phyloP scores from a whole-genome alignment of 2,329 filamentous ascomycete species.

The Pseudogymnoascus sp. region DNA sequence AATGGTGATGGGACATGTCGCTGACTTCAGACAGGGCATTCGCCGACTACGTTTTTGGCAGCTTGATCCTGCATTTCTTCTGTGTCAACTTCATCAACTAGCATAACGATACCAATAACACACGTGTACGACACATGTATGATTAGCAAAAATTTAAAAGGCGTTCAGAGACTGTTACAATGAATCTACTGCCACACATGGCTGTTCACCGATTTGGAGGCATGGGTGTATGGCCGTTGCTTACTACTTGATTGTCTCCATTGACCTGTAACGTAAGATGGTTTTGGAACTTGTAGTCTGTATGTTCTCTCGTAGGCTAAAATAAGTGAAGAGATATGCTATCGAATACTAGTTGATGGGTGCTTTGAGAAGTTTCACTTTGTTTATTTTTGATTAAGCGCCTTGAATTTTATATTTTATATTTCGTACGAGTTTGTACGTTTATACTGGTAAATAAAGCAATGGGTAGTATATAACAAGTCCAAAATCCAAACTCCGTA shows the following conservation, averaged over 20 bases:
- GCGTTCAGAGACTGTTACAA: slow-evolving; percentile 13
- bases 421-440: neutral
- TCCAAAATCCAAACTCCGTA: neutral
- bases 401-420: neutral
- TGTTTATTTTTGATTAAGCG: neutral
- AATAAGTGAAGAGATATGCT: neutral
- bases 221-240: too few relatives aligned
- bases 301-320: neutral
- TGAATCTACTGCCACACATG: neutral
- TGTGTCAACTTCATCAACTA: slow-evolving; percentile 99
- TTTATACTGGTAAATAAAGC: neutral
- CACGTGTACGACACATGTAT: slow-evolving; percentile 10
- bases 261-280: neutral
- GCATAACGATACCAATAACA: slow-evolving; percentile 14
- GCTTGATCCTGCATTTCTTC: slow-evolving; percentile 95
- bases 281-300: neutral
- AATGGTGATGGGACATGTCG: neutral
- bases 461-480: neutral
- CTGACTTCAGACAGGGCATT: slow-evolving; percentile 60
- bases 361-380: neutral
- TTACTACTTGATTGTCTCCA: too few relatives aligned
- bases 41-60: slow-evolving; percentile 92
- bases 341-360: neutral
- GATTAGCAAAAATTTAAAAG: slow-evolving; percentile 3
- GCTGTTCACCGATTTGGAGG: neutral